Evolutionary conservation across 176 grass and related monocot genomes (phyloP).

Genomic region (Carex myosuroides): DNA sequence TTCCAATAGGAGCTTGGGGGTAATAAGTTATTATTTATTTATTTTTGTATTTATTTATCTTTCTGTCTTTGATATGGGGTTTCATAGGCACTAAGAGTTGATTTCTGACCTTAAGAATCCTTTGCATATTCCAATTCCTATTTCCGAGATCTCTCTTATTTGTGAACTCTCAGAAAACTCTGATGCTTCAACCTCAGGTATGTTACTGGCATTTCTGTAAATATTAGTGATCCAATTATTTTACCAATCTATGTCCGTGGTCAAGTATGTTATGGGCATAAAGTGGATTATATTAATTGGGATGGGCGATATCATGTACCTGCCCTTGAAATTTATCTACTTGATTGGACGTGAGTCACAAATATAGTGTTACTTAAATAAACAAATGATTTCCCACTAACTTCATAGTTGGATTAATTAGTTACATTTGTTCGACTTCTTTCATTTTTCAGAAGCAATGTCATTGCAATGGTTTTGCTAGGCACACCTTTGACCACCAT

Average conservation of each 20-base stretch:
- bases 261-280: too few species aligned
- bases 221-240: not conserved
- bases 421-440: too few species aligned
- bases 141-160: slow-evolving; percentile 75
- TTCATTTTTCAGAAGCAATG: too few species aligned
- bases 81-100: slow-evolving; percentile 79
- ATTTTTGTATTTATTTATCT: not conserved
- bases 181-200: slow-evolving; percentile 51
- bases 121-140: slow-evolving; percentile 72
- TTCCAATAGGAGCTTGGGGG: not conserved
- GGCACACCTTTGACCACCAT: too few species aligned
- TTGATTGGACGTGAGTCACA: too few species aligned
- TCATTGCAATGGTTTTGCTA: too few species aligned
- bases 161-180: slow-evolving; percentile 63
- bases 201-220: slow-evolving; percentile 9
- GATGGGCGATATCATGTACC: too few species aligned
- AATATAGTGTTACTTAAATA: too few species aligned
- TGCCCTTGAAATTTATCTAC: too few species aligned
- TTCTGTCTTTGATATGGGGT: slow-evolving; percentile 21
- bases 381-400: too few species aligned
- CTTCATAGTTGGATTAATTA: too few species aligned
- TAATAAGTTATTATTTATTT: not conserved
- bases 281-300: too few species aligned
- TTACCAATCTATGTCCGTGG: not conserved
- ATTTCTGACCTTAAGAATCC: slow-evolving; percentile 78